Evolutionary conservation across 2,329 filamentous ascomycete species (phyloP), one percentile per base, ranked within the genome.

Genomic region (Colletotrichum sp.): DNA sequence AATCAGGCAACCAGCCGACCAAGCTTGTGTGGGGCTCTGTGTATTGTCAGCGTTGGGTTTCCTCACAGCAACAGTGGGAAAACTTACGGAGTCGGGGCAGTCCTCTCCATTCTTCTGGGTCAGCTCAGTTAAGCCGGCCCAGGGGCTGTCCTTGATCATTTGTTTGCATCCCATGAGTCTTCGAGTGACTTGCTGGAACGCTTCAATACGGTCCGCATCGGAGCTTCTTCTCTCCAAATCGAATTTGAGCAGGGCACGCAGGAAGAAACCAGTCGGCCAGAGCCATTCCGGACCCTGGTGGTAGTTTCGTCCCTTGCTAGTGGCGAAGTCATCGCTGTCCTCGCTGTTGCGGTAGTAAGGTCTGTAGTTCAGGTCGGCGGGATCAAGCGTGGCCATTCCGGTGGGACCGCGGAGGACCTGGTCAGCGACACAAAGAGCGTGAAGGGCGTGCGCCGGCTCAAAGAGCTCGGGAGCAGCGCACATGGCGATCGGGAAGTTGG

Each of bases 241-340:
- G 81, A 99, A 99, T 84, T 96, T 95, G 78, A 99, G 90, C 78
- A 99, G 88, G 2, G 97, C 97, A 65, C 98, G 93, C 26, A 98
- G 89, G 89, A 98, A 99, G 88, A 96, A 99, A 6, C 97, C 97
- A 2, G 95, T 96, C 1, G 96, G 98, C 97, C 97, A 99, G 28
- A 98, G 87, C 97, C 97, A 99, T 84, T 99, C 97, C 0, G 97
- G 98, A 6, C 97, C 97, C 84, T 99, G 96, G 84, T 99, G 97
- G 86, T 99, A 99, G 85, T 99, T 99, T 72, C 97, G 91, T 66
- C 97, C 97, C 85, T 99, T 99, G 80, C 94, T 93, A 0, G 96
- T 99, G 13, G 95, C 92, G 82, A 98, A 99, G 84, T 99, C 95
- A 15, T 92, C 92, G 75, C 94, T 96, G 85, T 99, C 97, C 81